These are phyloP conservation scores for Hypsizygus ulmarius DNA, from an alignment of 1,284 basidiomycete species.

Conservation along the genomic window DNA sequence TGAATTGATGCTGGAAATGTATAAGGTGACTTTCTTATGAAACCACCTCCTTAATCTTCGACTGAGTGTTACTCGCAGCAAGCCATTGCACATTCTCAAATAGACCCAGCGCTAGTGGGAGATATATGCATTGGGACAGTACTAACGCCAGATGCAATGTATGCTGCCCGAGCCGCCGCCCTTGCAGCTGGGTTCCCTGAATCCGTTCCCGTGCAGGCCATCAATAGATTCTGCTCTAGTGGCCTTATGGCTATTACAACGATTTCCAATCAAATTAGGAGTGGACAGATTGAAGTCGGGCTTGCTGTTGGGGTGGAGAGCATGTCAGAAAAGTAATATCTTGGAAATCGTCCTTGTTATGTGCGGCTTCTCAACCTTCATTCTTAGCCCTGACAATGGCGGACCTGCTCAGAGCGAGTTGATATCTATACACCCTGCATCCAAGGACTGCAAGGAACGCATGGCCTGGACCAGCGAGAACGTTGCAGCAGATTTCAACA, in stretches of 20 bases:
- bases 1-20: constrained; percentile 76
- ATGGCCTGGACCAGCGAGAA: constrained; percentile 91
- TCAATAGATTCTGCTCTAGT: constrained; percentile 81
- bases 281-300: constrained; percentile 83
- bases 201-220: constrained; percentile 67
- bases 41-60: not conserved
- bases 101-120: constrained; percentile 69
- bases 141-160: constrained; percentile 56
- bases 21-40: constrained; percentile 46
- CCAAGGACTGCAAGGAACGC: constrained; percentile 62
- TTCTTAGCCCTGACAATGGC: constrained; percentile 60
- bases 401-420: constrained; percentile 60
- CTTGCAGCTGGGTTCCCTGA: constrained; percentile 83
- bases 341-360: not conserved
- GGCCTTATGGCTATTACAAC: constrained; percentile 72
- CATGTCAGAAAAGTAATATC: constrained; percentile 72
- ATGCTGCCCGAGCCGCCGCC: constrained; percentile 70
- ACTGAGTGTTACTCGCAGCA: constrained; percentile 39
- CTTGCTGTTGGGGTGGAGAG: constrained; percentile 83
- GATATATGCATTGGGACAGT: constrained; percentile 81
- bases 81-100: constrained; percentile 54
- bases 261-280: constrained; percentile 79
- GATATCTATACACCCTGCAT: constrained; percentile 46
- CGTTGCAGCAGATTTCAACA: constrained; percentile 74
- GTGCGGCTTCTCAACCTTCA: not conserved